Evolutionary conservation across 2,329 filamentous ascomycete species (phyloP), one percentile per base, ranked within the genome.

Genomic region (Akanthomyces uredinophilus): DNA sequence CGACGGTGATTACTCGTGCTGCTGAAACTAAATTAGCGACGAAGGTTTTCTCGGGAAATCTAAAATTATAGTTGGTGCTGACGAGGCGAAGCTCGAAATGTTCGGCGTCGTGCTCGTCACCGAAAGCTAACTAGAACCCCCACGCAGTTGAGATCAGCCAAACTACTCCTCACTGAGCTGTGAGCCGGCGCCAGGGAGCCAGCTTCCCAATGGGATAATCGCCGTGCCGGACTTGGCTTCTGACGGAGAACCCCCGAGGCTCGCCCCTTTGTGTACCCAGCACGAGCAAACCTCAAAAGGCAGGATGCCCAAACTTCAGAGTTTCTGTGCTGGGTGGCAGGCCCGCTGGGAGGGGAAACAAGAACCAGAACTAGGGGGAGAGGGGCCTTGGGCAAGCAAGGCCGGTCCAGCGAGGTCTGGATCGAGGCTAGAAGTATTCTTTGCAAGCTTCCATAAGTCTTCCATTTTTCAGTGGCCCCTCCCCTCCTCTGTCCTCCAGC

Each of bases 401-500:
- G 35, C 35, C 8, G 14, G 27, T 13, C 35, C 51, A 50, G 44
- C 37, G 3, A 8, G 35, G 24, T 24, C 57, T 60, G 49, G 51
- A 60, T 60, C 57, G 47, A 52, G 58, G 14, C 58, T 60, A 60
- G 29, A 46, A 46, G 29, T 16, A 16, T 53, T 60, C 39, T 47
- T 60, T n/a, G 41, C 39, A 4, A 14, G 35, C 58, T 60, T 60
- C 58, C 49, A 60, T 43, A 22, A 14, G 27, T 8, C 49, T 60
- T 60, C 58, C 10, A 60, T 52, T 51, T 49, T 52, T 18, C 37
- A 44, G 57, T 24, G 47, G 37, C 5, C 20, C 32, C 41, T n/a
- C n/a, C 5, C 46, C 6, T 18, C 22, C 27, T 16, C 47, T 14
- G 16, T 18, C 22, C 27, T 16, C 47, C 37, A 39, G 37, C 37